Conservation (phyloP, 768 basidiomycete genomes). For the Pleurotus djamor region DNA sequence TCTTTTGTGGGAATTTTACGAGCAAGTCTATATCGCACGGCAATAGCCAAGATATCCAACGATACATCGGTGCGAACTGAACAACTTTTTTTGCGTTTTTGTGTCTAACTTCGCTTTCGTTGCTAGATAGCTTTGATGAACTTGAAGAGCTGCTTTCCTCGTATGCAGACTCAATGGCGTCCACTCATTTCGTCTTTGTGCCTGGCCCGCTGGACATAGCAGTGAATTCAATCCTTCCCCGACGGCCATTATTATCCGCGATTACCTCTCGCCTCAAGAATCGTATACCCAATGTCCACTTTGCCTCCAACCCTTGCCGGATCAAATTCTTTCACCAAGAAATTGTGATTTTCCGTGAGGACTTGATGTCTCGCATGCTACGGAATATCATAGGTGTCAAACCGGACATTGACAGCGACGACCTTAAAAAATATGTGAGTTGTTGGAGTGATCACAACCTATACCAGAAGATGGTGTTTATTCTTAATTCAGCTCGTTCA, state of each 20-base stretch:
- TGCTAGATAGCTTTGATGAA: conserved; percentile 81
- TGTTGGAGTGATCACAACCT: too few species aligned
- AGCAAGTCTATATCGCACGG: conserved; percentile 79
- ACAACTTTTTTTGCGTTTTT: not conserved
- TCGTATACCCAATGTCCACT: conserved; percentile 76
- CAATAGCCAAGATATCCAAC: conserved; percentile 71
- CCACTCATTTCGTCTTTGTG: conserved; percentile 90
- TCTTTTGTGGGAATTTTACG: conserved; percentile 95
- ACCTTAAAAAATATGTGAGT: conserved; percentile 86
- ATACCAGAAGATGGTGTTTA: not conserved
- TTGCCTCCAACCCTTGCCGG: conserved; percentile 90
- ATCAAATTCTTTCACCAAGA: conserved; percentile 96
- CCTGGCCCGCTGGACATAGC: conserved; percentile 93
- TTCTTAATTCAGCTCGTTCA: conserved; percentile 75
- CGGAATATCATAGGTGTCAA: conserved; percentile 91
- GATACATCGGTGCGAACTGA: conserved; percentile 71
- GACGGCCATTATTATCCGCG: conserved; percentile 74
- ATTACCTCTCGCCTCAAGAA: conserved; percentile 68
- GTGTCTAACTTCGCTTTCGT: not conserved
- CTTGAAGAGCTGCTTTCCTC: conserved; percentile 82
- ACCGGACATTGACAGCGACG: conserved; percentile 70
- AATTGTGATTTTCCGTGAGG: conserved; percentile 91
- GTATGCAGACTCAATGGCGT: conserved; percentile 73
- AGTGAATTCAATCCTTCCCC: conserved; percentile 77
- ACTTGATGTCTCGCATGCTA: conserved; percentile 91